Evolutionary conservation across 495 filamentous ascomycete genomes (phyloP).

Genomic region (Letharia lupina): DNA sequence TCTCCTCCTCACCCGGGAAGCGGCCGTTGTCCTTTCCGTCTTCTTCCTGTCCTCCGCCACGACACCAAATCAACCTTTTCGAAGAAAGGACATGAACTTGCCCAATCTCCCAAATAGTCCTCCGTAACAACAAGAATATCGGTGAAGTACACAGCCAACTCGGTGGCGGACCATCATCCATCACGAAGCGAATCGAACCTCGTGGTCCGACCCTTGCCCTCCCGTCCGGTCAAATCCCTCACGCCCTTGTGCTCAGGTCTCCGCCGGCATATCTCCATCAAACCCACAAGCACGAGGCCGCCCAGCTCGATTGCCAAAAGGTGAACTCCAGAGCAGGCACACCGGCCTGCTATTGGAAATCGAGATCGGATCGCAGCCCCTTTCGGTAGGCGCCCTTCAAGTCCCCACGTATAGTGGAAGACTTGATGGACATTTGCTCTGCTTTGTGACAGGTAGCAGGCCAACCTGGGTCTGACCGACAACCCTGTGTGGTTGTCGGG

Average conservation of each 20-base stretch:
- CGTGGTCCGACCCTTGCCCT: not conserved
- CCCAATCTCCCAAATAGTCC: too few relatives aligned
- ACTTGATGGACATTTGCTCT: conserved; percentile 15
- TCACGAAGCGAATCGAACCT: too few relatives aligned
- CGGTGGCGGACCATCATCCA: too few relatives aligned
- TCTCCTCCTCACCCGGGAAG: too few relatives aligned
- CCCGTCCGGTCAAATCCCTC: not conserved
- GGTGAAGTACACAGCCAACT: too few relatives aligned
- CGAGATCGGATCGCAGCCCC: not conserved
- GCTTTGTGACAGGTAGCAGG: conserved; percentile 1
- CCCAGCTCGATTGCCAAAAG: too few relatives aligned
- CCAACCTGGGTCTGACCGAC: not conserved
- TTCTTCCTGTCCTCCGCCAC: too few relatives aligned
- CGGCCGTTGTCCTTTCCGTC: too few relatives aligned
- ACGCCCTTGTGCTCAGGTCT: not conserved
- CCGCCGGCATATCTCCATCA: too few relatives aligned
- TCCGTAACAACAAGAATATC: too few relatives aligned
- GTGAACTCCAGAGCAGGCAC: not conserved
- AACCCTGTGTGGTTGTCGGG: not conserved
- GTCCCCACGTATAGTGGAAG: conserved; percentile 16
- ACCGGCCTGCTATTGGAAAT: not conserved
- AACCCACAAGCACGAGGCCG: not conserved
- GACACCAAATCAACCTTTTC: too few relatives aligned
- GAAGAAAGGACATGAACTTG: too few relatives aligned
- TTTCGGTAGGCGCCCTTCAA: conserved; percentile 13